Evolutionary conservation across 2,329 filamentous ascomycete species (phyloP), one percentile per base, ranked within the genome.

Genomic region (Trichoderma hamatum): DNA sequence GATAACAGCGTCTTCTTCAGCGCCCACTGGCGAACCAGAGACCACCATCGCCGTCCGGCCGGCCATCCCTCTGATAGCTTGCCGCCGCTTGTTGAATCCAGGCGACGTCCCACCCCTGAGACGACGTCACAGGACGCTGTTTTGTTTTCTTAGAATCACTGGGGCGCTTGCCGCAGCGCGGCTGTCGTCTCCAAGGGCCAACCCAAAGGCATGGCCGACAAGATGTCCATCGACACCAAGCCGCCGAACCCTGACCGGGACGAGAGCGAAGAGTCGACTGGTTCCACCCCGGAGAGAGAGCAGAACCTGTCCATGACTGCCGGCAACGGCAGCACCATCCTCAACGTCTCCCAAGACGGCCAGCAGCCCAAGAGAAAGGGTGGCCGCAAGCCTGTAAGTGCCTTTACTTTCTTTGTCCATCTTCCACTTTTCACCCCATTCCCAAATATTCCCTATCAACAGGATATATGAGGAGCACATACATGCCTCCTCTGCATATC

Each of bases 311-410:
- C 79, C 61, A 74, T 79, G 67, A 76, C 79, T 68, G 75, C 74
- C 72, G 74, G 64, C 67, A 69, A 58, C 70, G 75, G 75, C 72
- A 78, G 75, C 72, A 67, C 30, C 28, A 61, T 52, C 65, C 52
- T 67, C 56, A 75, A 75, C 69, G 76, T 75, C 71, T 77, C 80
- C 32, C 85, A 85, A 73, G 86, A 89, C 75, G 80, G 79, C 73
- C 86, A 87, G 77, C 88, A 89, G 72, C 94, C 94, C 78, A 99
- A 99, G 86, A 90, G 96, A 78, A 99, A 99, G 85, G 96, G 96
- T 77, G 96, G 96, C 71, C 90, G 96, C 78, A 99, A 98, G 84
- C 96, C 96, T 78, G 96, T 98, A 89, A 80, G 86, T 97, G 59
- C 36, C 59, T 34, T 30, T 55, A 7, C 43, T 61, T 10, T n/a